Evolutionary conservation across 1,284 basidiomycete species (phyloP), one percentile per base, ranked within the genome.

Genomic region (Papiliotrema fonsecae): DNA sequence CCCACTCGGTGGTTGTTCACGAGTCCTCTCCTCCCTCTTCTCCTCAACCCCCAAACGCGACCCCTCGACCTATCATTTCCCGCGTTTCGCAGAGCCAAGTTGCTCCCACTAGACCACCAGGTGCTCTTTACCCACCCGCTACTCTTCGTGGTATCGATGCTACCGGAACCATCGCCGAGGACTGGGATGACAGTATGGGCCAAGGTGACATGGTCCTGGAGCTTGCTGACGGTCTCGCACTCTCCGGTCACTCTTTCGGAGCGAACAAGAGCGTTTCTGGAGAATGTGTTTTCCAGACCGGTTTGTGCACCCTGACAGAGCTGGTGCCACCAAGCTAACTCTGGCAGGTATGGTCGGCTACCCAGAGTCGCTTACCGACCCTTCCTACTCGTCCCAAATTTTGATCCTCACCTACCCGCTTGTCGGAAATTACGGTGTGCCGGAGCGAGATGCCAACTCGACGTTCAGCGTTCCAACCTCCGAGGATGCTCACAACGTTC

Each of bases 271-370:
- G 88, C 72, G 79, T 97, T 44, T 82, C 92, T 19, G 96, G 96
- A 63, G 96, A 99, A 82, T 97, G 94, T 73, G 96, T 99, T 69
- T 99, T 99, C 78, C 94, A 97, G 78, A 99, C 96, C 47, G 94
- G 94, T 96, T 68, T 75, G 86, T 18, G 34, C 11, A 13, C 34
- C 22, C 3, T 18, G 27, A 36, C 21, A 4, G 27, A 44, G 18
- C 9, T 73, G 30, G 19, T 38, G 19, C 42, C 13, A 28, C 9
- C 25, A 40, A 36, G 40, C 52, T 60, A 36, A 56, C 40, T 9
- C 41, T 34, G 13, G 18, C 69, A 96, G 93, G 93, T 51, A 96
- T 99, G 94, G 92, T 98, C 55, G 96, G 96, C 40, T 98, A 98
- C 75, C 93, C 92, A 52, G 96, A 98, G 71, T 97, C 96, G 16